These are phyloP conservation scores for Cymbidium sinense DNA, from an alignment of 106 monocot species.

Conservation along the genomic window DNA sequence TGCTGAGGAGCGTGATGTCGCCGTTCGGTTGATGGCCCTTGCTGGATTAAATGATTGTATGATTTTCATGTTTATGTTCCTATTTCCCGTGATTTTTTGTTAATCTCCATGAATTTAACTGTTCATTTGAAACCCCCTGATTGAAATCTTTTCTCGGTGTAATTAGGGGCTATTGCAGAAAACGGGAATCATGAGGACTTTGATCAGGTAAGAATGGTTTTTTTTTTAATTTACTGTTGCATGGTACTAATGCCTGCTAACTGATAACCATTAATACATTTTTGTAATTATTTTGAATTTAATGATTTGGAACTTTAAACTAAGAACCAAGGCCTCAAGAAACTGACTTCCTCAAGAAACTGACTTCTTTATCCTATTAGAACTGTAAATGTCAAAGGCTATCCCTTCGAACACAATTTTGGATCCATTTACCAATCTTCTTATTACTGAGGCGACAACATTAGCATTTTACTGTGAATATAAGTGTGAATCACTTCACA, in stretches of 20 bases:
- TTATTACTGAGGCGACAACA: background rate
- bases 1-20: constrained; percentile 64
- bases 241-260: background rate
- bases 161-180: constrained; percentile 4
- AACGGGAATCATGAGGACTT: background rate
- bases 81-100: background rate
- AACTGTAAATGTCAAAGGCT: background rate
- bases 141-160: background rate
- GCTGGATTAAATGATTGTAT: constrained; percentile 77
- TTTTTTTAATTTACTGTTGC: background rate
- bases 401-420: background rate
- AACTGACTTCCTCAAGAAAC: too few relatives aligned
- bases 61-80: background rate
- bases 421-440: background rate
- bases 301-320: background rate
- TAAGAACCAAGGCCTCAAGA: background rate
- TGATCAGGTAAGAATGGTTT: background rate
- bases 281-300: background rate
- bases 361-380: background rate
- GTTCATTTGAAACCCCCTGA: background rate
- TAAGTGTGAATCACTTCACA: background rate
- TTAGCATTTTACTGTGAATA: background rate
- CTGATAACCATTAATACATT: background rate
- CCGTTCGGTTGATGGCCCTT: constrained; percentile 65
- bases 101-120: background rate